Base-by-base conservation (phyloP, 495 filamentous ascomycete genomes). In the Sporormia fimetaria region DNA sequence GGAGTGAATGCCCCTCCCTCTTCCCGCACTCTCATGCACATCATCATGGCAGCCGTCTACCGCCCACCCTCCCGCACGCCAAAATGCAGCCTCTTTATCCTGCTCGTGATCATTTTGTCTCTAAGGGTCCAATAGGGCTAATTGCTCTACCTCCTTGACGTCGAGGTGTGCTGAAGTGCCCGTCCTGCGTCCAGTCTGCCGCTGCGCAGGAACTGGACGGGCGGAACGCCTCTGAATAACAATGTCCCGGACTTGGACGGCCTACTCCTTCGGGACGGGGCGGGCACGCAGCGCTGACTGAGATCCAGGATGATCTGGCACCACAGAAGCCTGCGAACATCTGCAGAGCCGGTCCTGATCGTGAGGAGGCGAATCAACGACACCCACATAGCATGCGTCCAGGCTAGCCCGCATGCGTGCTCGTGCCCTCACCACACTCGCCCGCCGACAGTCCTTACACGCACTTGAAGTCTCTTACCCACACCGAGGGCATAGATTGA, bases 391-490 rank as follows among this genome's bases (percentile, higher is more conserved):
- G 29, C 41, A 20, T 46, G 45, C 45, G 27, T 22, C n/a, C 37
- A 27, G 14, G 18, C 51, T 54, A 49, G 43, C 39, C 45, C 33
- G 3, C 45, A 47, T 8, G 35, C 40, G 40, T 40, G 17, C 37
- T 47, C 50, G 50, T 54, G 50, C 50, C 50, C 44, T 35, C 23
- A 32, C 35, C 20, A 31, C 37, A 54, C 34, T 54, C 51, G 51
- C 51, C 45, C 51, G 42, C 38, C 50, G n/a, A n/a, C n/a, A n/a
- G n/a, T n/a, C n/a, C n/a, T n/a, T n/a, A n/a, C n/a, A n/a, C n/a
- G n/a, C n/a, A n/a, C n/a, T n/a, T n/a, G n/a, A n/a, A n/a, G n/a
- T n/a, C n/a, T n/a, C n/a, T n/a, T n/a, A 22, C 36, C 40, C 45
- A 18, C 50, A 26, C 17, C 20, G 40, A 49, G 32, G 26, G 28